Evolutionary conservation across 2,329 filamentous ascomycete genomes (phyloP), one percentile per base, ranked within the genome.

Genomic region (Graphilbum fragrans): DNA sequence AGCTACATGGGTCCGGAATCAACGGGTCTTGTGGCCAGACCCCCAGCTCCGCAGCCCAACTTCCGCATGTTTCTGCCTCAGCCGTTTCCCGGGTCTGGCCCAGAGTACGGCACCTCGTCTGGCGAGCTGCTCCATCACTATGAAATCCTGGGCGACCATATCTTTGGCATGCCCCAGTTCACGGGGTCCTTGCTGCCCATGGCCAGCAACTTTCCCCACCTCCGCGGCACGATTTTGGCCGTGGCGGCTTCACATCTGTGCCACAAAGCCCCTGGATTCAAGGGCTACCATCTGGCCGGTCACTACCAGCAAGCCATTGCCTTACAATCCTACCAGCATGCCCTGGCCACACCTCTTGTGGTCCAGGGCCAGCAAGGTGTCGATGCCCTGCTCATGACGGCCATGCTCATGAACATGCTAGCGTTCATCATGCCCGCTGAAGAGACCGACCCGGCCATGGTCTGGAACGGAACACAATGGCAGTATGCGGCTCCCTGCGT

Each of bases 401-500:
- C 49, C 35, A 48, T 51, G 46, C 39, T 52, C 18, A 46, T 51
- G 37, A 53, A 51, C 46, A 42, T 49, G 44, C 42, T 53, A 22
- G 25, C 49, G 27, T 52, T 52, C 36, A 39, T 45, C 12, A 39
- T 53, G 39, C 50, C 50, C 5, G 19, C 41, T 2, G 50, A 52
- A 18, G 42, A 45, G 16, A 37, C 37, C 19, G 47, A 47, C 29
- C 9, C 27, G 11, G 25, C 22, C 20, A 36, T 38, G 18, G 41
- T 36, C 9, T 41, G 42, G 42, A 25, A 41, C 32, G 37, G 38
- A 12, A 18, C n/a, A n/a, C 4, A 16, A 21, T 18, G 17, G 38
- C 20, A 32, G 19, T 19, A 19, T 19, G 18, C 23, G 34, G 25
- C 18, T n/a, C 17, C 40, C 9, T 44, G 36, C 11, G 37, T 39